Evolutionary conservation across 495 filamentous ascomycete species (phyloP).

Genomic region (Polyplosphaeria fusca): DNA sequence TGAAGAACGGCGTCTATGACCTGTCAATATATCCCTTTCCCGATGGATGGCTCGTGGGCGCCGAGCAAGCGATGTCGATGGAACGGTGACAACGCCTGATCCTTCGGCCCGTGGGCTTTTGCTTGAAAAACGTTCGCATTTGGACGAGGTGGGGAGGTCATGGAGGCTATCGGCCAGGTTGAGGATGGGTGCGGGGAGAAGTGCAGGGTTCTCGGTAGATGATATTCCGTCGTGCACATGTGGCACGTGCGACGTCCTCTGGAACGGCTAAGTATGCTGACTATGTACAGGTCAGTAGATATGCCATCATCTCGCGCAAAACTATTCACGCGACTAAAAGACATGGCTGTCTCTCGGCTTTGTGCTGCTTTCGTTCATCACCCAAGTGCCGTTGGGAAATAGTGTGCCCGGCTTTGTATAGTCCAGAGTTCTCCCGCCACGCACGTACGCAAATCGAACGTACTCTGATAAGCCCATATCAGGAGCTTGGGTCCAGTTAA

Average conservation of each 20-base stretch:
- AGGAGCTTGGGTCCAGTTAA: constrained; percentile 20
- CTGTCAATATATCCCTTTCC: neutral
- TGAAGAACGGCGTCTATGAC: neutral
- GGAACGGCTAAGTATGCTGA: too few species aligned
- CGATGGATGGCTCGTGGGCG: neutral
- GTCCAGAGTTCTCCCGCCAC: constrained; percentile 51
- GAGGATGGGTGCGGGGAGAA: neutral
- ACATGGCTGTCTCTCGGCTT: too few species aligned
- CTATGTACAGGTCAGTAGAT: too few species aligned
- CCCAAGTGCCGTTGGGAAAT: constrained; percentile 64
- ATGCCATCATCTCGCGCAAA: too few species aligned
- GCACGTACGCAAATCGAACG: constrained; percentile 78
- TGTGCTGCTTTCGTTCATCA: too few species aligned
- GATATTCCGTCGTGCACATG: neutral
- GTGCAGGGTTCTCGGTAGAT: neutral
- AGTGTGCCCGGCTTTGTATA: constrained; percentile 82
- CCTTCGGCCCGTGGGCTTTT: neutral
- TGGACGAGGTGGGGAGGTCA: neutral
- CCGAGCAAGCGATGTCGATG: neutral
- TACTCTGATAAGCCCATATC: constrained; percentile 54
- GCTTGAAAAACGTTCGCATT: neutral
- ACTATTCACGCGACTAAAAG: too few species aligned
- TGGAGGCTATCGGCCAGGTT: neutral
- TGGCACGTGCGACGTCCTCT: too few species aligned
- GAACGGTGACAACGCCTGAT: constrained; percentile 2